Evolutionary conservation across 495 filamentous ascomycete genomes (phyloP).

Genomic region (Pyrenula aspistea): DNA sequence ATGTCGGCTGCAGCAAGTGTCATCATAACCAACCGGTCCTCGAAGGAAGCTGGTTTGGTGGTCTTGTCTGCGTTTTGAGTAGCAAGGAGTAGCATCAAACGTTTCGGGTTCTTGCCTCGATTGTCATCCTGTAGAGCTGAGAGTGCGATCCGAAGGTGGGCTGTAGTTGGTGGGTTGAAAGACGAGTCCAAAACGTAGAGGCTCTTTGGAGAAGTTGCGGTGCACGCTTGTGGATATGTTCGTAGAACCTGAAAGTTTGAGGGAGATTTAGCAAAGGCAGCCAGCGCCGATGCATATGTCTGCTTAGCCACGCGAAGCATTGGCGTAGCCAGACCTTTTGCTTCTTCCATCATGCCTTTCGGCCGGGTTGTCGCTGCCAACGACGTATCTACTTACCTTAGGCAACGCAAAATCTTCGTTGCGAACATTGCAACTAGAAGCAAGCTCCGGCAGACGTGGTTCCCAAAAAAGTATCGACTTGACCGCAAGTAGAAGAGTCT

Average conservation of each 20-base stretch:
- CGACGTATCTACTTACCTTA: too few species aligned
- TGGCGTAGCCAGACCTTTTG: too few species aligned
- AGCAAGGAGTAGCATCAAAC: slow-evolving; percentile 70
- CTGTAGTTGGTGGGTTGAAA: slow-evolving; percentile 86
- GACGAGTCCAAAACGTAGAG: slow-evolving; percentile 87
- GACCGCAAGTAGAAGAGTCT: too few species aligned
- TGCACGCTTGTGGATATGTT: slow-evolving; percentile 28
- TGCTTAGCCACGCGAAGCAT: slow-evolving; percentile 10
- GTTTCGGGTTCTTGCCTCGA: slow-evolving; percentile 20
- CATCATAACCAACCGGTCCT: slow-evolving; percentile 81
- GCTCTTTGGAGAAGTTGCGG: slow-evolving; percentile 19
- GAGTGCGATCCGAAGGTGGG: slow-evolving; percentile 64
- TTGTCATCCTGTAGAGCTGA: slow-evolving; percentile 43
- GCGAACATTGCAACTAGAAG: too few species aligned
- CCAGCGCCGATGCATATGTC: slow-evolving; percentile 33
- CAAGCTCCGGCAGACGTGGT: too few species aligned
- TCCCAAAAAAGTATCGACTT: too few species aligned
- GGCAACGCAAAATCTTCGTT: too few species aligned
- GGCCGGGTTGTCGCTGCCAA: too few species aligned
- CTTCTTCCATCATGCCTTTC: too few species aligned
- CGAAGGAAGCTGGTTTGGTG: slow-evolving; percentile 68
- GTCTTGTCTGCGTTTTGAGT: slow-evolving; percentile 93
- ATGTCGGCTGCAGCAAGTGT: slow-evolving; percentile 61
- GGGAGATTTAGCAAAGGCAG: slow-evolving; percentile 42
- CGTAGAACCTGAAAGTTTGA: slow-evolving; percentile 47